Evolutionary conservation across 2,329 filamentous ascomycete species (phyloP).

Genomic region (Cadophora gregata): DNA sequence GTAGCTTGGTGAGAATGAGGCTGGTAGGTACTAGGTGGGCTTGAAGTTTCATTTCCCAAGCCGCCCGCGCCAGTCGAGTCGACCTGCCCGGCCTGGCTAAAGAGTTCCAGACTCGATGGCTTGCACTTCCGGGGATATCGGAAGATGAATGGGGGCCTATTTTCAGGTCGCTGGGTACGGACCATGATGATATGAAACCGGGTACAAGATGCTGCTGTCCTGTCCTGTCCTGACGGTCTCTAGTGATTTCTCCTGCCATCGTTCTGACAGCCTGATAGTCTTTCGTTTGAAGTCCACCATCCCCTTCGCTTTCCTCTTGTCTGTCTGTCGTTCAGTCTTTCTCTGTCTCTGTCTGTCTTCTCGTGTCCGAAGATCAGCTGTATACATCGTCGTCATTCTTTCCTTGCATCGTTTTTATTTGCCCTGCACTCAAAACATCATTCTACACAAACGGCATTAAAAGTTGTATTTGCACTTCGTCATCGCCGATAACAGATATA

Average conservation of each 20-base stretch:
- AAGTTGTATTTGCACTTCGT: background rate
- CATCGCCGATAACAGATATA: background rate
- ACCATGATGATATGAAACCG: constrained; percentile 31
- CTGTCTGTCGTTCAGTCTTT: background rate
- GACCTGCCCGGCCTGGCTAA: no score
- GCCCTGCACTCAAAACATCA: no score
- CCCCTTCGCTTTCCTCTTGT: background rate
- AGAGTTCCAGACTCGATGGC: no score
- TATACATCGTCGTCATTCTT: constrained; percentile 24
- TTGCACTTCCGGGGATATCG: no score
- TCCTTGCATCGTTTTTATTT: constrained; percentile 10
- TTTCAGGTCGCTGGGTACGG: constrained; percentile 26
- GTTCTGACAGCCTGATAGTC: background rate
- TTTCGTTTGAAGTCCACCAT: background rate
- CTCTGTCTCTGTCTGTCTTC: constrained; percentile 21
- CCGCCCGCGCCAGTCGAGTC: no score
- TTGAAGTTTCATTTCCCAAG: constrained; percentile 37
- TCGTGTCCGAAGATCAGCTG: constrained; percentile 12
- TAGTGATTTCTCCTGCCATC: constrained; percentile 12
- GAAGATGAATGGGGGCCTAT: constrained; percentile 24
- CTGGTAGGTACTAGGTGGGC: no score
- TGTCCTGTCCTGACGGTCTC: constrained; percentile 17
- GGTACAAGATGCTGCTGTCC: constrained; percentile 33
- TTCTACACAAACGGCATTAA: background rate
- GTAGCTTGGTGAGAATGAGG: no score